Conservation (phyloP, 495 filamentous ascomycete genomes). For the Penicillium verhagenii region DNA sequence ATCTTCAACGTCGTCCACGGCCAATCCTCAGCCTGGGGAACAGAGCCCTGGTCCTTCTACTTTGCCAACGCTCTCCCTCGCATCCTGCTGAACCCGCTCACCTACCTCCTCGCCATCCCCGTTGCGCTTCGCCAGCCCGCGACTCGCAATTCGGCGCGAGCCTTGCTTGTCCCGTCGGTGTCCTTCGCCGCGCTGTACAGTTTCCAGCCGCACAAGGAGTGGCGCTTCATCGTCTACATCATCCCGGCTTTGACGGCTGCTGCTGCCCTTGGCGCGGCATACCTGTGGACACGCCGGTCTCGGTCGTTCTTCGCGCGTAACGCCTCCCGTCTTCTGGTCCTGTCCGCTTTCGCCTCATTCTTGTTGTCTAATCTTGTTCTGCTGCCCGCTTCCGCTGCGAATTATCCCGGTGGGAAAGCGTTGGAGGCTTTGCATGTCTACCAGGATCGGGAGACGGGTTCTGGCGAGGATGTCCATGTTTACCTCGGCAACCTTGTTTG, state of each 20-base stretch:
- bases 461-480: conserved; percentile 41
- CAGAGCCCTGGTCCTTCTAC: conserved; percentile 80
- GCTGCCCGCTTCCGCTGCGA: conserved; percentile 66
- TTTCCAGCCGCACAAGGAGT: conserved; percentile 89
- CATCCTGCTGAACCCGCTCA: conserved; percentile 76
- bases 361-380: conserved; percentile 61
- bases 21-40: conserved; percentile 81
- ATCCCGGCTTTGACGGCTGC: conserved; percentile 77
- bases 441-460: conserved; percentile 1
- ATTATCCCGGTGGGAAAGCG: conserved; percentile 85
- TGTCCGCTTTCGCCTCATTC: conserved; percentile 62
- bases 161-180: conserved; percentile 63
- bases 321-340: conserved; percentile 53
- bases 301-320: conserved; percentile 47
- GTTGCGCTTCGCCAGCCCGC: conserved; percentile 56
- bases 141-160: conserved; percentile 43
- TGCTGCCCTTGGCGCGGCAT: conserved; percentile 69
- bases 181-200: conserved; percentile 79
- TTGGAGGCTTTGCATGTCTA: conserved; percentile 51
- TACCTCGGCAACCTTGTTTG: conserved; percentile 86
- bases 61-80: conserved; percentile 79
- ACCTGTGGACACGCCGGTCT: conserved; percentile 65
- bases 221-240: conserved; percentile 90
- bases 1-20: conserved; percentile 78
- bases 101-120: conserved; percentile 61